phyloP scores from a whole-genome alignment of 176 grass and related monocot species.

The Oropetium thomaeum region DNA sequence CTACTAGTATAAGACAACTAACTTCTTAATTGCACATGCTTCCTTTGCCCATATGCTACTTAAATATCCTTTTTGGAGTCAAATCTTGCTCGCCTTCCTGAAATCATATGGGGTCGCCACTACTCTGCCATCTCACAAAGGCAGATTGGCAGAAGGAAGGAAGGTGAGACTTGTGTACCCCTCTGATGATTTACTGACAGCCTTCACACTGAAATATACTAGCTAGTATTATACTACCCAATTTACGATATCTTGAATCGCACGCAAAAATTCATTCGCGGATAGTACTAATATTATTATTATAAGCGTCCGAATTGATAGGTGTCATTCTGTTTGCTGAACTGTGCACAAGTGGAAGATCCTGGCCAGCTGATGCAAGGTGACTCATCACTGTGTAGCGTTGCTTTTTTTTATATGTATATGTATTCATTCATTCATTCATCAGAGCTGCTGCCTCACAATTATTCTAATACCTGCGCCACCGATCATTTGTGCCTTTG shows the following conservation, averaged over 20 bases:
- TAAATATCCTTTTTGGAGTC: conserved; percentile 26
- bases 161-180: conserved; percentile 47
- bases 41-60: conserved; percentile 21
- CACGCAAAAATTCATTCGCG: not conserved
- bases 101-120: conserved; percentile 16
- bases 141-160: no score
- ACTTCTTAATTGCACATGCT: conserved; percentile 63
- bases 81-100: conserved; percentile 42
- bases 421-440: no score
- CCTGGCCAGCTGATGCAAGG: conserved; percentile 35
- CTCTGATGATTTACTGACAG: conserved; percentile 34
- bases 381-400: conserved; percentile 34
- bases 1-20: conserved; percentile 43
- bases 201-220: not conserved
- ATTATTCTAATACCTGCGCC: conserved; percentile 38
- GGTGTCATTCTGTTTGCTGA: conserved; percentile 62
- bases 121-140: conserved; percentile 32
- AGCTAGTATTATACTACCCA: not conserved
- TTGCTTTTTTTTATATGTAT: conserved; percentile 1
- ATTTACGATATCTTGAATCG: conserved; percentile 5
- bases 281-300: not conserved
- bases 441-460: conserved; percentile 33
- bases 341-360: conserved; percentile 41
- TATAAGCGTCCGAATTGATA: conserved; percentile 30
- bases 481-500: conserved; percentile 29